Conservation (phyloP, 257 asterid genomes). For the Solanum pennellii region DNA sequence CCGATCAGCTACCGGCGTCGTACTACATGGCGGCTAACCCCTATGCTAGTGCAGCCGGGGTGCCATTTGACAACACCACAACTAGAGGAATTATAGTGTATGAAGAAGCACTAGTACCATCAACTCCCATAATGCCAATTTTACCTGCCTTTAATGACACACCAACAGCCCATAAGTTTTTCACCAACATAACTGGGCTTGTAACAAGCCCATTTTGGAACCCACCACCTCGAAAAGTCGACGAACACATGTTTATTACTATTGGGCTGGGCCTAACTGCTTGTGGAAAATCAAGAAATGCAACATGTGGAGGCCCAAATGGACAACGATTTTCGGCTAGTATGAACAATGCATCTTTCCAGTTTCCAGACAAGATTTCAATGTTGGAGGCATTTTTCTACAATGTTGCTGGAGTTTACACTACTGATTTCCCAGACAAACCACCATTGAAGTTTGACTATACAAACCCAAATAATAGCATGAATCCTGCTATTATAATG, state of each 20-base stretch:
- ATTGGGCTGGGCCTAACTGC: constrained; percentile 3
- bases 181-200: constrained; percentile 1
- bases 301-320: constrained; percentile 21
- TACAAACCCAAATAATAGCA: constrained; percentile 12
- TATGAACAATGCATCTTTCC: constrained; percentile 37
- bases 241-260: background rate
- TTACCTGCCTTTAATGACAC: constrained; percentile 6
- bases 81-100: background rate
- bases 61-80: constrained; percentile 8
- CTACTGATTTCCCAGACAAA: constrained; percentile 18
- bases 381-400: constrained; percentile 28
- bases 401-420: constrained; percentile 9
- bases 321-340: constrained; percentile 41
- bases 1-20: background rate
- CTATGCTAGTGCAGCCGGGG: constrained; percentile 4
- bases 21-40: constrained; percentile 6
- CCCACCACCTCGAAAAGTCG: background rate
- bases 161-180: constrained; percentile 4
- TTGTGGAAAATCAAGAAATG: background rate
- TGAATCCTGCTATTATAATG: constrained; percentile 9
- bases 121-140: constrained; percentile 1
- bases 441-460: constrained; percentile 30
- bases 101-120: background rate
- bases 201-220: constrained; percentile 2
- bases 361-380: constrained; percentile 8